Evolutionary conservation across 2,329 filamentous ascomycete species (phyloP).

Genomic region (Scleromitrula shiraiana): DNA sequence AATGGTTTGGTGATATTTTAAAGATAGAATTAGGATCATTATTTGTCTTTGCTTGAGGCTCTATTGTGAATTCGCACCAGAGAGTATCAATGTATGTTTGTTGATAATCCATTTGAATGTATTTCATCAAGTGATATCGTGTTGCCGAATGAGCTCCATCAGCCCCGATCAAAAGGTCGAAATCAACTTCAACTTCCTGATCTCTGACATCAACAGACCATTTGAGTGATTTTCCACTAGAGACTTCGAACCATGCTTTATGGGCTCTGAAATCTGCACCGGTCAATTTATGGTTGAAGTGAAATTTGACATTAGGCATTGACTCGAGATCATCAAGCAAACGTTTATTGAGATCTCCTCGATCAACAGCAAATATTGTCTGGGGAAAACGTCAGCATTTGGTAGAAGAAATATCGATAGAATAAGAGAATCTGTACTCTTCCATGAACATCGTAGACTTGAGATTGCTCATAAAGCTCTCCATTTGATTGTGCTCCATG

Average conservation of each 20-base stretch:
- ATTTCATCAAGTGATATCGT: constrained; percentile 95
- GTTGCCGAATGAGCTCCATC: constrained; percentile 92
- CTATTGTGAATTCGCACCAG: constrained; percentile 92
- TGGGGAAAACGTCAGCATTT: constrained; percentile 34
- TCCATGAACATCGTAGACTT: constrained; percentile 84
- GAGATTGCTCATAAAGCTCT: constrained; percentile 65
- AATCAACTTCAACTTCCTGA: constrained; percentile 71
- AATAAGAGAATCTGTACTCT: constrained; percentile 45
- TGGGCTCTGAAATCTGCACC: constrained; percentile 75
- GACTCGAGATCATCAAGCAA: constrained; percentile 76
- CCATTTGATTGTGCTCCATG: constrained; percentile 62
- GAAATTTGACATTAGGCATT: constrained; percentile 82
- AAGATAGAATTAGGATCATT: constrained; percentile 44
- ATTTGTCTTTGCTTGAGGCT: constrained; percentile 17
- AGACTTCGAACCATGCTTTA: constrained; percentile 79
- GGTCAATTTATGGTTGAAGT: constrained; percentile 89
- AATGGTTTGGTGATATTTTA: constrained; percentile 79
- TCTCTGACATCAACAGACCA: constrained; percentile 17
- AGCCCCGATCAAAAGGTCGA: constrained; percentile 88
- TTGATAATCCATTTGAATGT: constrained; percentile 76
- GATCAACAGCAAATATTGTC: constrained; percentile 81
- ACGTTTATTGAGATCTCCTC: constrained; percentile 71
- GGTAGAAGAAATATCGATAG: background rate
- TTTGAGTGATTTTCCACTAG: constrained; percentile 30
- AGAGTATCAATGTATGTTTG: constrained; percentile 94